phyloP scores from a whole-genome alignment of 768 basidiomycete genomes.

The Hericium rajendrae region DNA sequence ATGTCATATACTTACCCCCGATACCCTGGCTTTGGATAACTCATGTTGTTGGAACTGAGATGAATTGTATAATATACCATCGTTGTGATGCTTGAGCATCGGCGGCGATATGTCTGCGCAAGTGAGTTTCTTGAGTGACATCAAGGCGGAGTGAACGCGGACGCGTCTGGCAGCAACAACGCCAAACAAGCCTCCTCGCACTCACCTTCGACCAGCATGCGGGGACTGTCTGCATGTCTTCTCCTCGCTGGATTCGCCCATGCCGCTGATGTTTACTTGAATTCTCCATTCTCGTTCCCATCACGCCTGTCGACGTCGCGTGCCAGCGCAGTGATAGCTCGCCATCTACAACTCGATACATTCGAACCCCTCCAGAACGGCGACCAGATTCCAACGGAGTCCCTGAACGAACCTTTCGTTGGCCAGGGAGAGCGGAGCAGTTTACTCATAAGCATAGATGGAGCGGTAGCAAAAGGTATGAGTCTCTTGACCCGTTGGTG shows the following conservation, averaged over 20 bases:
- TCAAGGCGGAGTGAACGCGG: not conserved
- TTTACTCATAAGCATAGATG: constrained; percentile 47
- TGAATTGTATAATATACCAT: not conserved
- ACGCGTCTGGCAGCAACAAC: not conserved
- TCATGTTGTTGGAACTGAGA: not conserved
- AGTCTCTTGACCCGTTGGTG: not conserved
- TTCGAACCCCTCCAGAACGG: constrained; percentile 42
- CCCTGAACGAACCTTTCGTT: constrained; percentile 35
- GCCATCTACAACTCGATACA: constrained; percentile 62
- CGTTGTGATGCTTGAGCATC: not conserved
- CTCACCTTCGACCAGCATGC: constrained; percentile 6
- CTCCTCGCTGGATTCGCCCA: constrained; percentile 3
- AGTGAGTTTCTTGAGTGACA: not conserved
- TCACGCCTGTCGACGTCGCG: not conserved
- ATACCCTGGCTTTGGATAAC: not conserved
- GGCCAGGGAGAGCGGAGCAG: constrained; percentile 43
- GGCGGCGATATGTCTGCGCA: not conserved
- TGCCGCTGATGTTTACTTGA: constrained; percentile 10
- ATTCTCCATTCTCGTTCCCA: not conserved
- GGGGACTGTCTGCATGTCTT: constrained; percentile 3
- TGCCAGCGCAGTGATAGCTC: constrained; percentile 51
- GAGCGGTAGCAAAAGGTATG: constrained; percentile 46
- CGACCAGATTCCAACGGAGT: constrained; percentile 18
- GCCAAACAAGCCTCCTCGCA: constrained; percentile 1
- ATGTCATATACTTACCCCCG: not conserved